Conservation (phyloP, 2,329 filamentous ascomycete genomes). For the Trichoderma asperellum region DNA sequence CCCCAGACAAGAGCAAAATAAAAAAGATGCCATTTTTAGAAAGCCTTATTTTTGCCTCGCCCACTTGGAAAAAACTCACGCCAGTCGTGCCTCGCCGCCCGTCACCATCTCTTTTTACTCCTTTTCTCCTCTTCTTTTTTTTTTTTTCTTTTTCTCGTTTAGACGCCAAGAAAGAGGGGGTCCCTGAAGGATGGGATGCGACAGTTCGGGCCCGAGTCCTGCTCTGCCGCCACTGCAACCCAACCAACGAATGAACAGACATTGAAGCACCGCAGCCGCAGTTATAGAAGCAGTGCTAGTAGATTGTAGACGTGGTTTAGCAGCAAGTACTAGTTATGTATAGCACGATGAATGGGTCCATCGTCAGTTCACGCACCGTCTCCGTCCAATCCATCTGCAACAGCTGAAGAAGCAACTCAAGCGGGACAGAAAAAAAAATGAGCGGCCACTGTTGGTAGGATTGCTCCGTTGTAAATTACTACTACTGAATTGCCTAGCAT, state of each 20-base stretch:
- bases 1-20: not conserved
- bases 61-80: not conserved
- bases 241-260: not conserved
- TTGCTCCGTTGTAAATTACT: not conserved
- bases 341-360: not conserved
- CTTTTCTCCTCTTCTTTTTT: not conserved
- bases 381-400: too few species aligned
- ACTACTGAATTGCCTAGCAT: not conserved
- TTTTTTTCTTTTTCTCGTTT: not conserved
- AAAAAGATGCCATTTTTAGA: slow-evolving; percentile 21
- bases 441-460: not conserved
- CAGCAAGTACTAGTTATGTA: too few species aligned
- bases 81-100: slow-evolving; percentile 8
- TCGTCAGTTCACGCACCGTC: too few species aligned
- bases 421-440: too few species aligned
- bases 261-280: not conserved
- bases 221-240: not conserved
- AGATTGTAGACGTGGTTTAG: not conserved
- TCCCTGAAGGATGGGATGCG: not conserved
- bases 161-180: not conserved
- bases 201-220: not conserved
- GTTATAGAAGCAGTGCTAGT: not conserved
- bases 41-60: slow-evolving; percentile 2
- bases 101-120: slow-evolving; percentile 11
- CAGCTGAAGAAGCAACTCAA: too few species aligned